Percentiles rank a stretch among this genome's conserved stretches.
These are phyloP conservation scores for Linum tenue DNA, from an alignment of 345 rosid species.

Conservation along the genomic window DNA sequence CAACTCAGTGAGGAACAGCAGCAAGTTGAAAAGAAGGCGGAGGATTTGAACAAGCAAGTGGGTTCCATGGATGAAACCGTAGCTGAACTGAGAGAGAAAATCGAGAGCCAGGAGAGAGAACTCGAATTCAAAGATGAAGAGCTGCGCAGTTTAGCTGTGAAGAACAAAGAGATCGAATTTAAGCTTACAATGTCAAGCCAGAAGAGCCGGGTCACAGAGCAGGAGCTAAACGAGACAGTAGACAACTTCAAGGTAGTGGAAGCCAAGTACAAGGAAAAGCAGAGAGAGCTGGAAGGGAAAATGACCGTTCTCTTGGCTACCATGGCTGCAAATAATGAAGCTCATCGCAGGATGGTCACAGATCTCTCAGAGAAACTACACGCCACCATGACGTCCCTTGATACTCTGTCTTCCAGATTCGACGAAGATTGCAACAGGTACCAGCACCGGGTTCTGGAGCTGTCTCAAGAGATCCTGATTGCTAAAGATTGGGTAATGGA, in stretches of 20 bases:
- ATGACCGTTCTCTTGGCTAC: constrained; percentile 24
- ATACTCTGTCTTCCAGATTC: constrained; percentile 29
- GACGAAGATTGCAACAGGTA: constrained; percentile 33
- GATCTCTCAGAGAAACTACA: constrained; percentile 35
- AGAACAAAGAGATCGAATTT: constrained; percentile 26
- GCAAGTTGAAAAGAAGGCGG: constrained; percentile 26
- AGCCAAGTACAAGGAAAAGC: constrained; percentile 55
- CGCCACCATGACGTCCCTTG: constrained; percentile 28
- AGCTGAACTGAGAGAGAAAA: constrained; percentile 38
- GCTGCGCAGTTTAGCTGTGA: constrained; percentile 8
- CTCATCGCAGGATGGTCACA: constrained; percentile 36
- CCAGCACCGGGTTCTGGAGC: constrained; percentile 29
- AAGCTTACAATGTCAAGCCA: constrained; percentile 86
- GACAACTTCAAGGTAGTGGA: constrained; percentile 51
- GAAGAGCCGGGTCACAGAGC: constrained; percentile 71
- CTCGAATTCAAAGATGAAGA: constrained; percentile 82
- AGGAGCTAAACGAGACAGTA: constrained; percentile 65
- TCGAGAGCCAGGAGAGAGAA: constrained; percentile 58
- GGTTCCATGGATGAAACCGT: constrained; percentile 22
- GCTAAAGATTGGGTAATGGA: constrained; percentile 40
- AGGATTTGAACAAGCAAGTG: constrained; percentile 8
- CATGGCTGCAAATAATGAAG: constrained; percentile 29
- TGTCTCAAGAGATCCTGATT: constrained; percentile 30
- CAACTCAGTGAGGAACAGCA: constrained; percentile 62
- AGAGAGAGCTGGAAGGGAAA: constrained; percentile 47